Evolutionary conservation across 345 rosid species (phyloP), one percentile per base, ranked within the genome.

Genomic region (Eucalyptus leucophloia): DNA sequence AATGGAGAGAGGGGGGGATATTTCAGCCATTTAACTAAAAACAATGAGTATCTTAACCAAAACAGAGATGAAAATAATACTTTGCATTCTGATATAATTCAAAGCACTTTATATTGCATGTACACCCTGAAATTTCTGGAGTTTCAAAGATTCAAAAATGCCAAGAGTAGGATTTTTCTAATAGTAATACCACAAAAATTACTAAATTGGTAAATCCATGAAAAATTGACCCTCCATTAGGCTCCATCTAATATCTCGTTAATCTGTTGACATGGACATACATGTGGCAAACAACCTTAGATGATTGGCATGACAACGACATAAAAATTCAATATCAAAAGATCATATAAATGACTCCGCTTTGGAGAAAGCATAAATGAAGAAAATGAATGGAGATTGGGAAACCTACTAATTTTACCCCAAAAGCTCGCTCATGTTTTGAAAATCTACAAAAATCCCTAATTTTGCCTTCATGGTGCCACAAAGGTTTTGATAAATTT

Each of bases 271-370:
- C 30, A 3, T 23, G 83, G 14, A 77, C 42, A 19, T 23, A 37
- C 21, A 5, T 72, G 45, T 65, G n/a, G 34, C 19, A 65, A 65
- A 65, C 2, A 30, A n/a, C 32, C 34, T 65, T 15, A 15, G 34
- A n/a, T n/a, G 37, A 65, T 65, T 15, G 34, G 21, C 49, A 12
- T 49, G 49, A 49, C 49, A 47, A 4, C 49, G 49, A 49, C 14
- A 12, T 49, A 1, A 0, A 49, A 15, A 13, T 65, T 65, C 77
- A 65, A 65, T 30, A 65, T 65, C 32, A n/a, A 65, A 28, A 32
- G 37, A 65, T 65, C 5, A 7, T 15, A 32, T 65, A 14, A 15
- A 1, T 7, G 77, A 28, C 2, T 0, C 4, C 18, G 1, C 18
- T n/a, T 65, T 65, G 37, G 21, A 30, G 37, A 65, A 65, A 65